Evolutionary conservation across 306 rosid genomes (phyloP).

Genomic region (Cucurbita argyrosperma): DNA sequence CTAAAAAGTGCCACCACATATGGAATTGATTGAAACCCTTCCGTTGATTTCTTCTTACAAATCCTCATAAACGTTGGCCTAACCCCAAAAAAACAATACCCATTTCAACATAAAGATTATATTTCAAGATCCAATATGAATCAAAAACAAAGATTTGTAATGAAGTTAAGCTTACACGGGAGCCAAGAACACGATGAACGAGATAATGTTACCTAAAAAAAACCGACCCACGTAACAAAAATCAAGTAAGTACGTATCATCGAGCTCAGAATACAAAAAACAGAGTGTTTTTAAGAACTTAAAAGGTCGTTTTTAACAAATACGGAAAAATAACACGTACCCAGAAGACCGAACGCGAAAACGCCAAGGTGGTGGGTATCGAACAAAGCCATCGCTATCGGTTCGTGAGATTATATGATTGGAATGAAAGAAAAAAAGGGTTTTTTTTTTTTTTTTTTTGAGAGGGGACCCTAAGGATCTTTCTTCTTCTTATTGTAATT

Average conservation of each 20-base stretch:
- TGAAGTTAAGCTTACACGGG: constrained; percentile 46
- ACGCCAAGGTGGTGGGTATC: constrained; percentile 1
- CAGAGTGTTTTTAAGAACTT: background rate
- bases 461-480: background rate
- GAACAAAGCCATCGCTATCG: background rate
- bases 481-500: background rate
- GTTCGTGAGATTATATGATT: background rate
- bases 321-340: background rate
- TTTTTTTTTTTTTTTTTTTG: background rate
- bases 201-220: constrained; percentile 51
- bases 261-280: background rate
- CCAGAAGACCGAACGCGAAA: constrained; percentile 8
- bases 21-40: constrained; percentile 75
- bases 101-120: background rate
- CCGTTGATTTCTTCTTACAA: constrained; percentile 82
- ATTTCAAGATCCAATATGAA: background rate
- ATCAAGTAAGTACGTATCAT: background rate
- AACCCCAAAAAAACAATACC: background rate
- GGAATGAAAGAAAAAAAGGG: constrained; percentile 2
- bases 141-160: background rate
- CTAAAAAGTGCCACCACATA: constrained; percentile 83
- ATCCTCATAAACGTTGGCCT: constrained; percentile 64
- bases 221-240: background rate
- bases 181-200: constrained; percentile 73
- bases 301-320: background rate